Base-by-base conservation (phyloP, 352 stramenopile species). In the Pythium biforme region DNA sequence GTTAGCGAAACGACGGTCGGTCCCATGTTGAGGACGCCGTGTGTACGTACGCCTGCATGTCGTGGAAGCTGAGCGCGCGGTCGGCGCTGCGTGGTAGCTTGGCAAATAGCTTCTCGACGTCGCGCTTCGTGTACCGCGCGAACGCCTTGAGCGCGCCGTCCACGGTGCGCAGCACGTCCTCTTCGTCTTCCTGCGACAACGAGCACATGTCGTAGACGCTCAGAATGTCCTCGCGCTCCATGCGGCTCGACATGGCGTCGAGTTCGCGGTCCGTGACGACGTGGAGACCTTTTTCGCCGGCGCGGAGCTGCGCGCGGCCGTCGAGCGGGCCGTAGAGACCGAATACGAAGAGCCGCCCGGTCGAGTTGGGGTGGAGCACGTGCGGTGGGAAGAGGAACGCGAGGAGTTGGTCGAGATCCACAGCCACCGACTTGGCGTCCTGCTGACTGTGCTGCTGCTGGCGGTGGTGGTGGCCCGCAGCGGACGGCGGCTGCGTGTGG, bases 161-260 rank as follows among this genome's bases (percentile, higher is more conserved):
- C 14, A 92, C 80, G 17, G 92, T 82, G 27, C 73, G 66, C 14
- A 95, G 76, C 31, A 96, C 79, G 40, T 93, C 78, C 27, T 94
- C 79, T 40, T 88, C 76, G 23, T 92, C 75, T 27, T 89, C 73
- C 52, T 81, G 80, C 10, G 88, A 82, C 31, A 92, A 47, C 39
- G 70, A 83, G 49, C 72, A 77, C 66, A 86, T 80, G 27, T 71
- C 59, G 54, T 92, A 91, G 19, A 94, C 83, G 6, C 66, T 70
- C n/a, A 95, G 59, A 7, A 94, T 87, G 56, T 96, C 88, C 48
- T 94, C 84, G 9, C 77, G 73, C 66, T 95, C 81, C 67, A 95
- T 92, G 49, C 83, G 76, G 17, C 64, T 62, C 41, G 79, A 85
- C 86, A 96, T 94, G 5, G 78, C 82, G 33, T 86, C 77, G 17